Evolutionary conservation across 2,329 filamentous ascomycete genomes (phyloP), one percentile per base, ranked within the genome.

Genomic region (Aspergillus sp.): DNA sequence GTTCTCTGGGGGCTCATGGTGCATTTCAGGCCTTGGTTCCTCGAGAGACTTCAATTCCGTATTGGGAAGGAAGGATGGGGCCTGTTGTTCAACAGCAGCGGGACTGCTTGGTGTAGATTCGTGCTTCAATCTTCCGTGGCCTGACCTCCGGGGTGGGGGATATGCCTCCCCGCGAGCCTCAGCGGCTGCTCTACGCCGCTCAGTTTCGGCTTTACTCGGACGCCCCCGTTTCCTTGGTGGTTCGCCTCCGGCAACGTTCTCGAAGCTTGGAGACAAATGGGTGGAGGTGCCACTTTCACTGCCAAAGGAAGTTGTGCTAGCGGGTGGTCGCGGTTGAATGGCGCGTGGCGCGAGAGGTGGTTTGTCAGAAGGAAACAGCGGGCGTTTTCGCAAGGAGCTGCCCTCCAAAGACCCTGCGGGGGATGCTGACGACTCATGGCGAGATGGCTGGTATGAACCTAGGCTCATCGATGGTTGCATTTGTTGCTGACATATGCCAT

Each of bases 181-280:
- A 24, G 60, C 58, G 27, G 47, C 50, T 15, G 51, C 48, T 37
- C 49, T 59, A 20, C 60, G 59, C 29, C 58, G 52, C 38, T 62
- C 59, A 3, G 54, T 49, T 37, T 64, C 61, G 20, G 48, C 50
- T 47, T 64, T 64, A 39, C 51, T 64, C 36, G 61, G 61, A 11
- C 61, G 56, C n/a, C 61, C 61, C 34, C 61, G 51, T 55, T 63
- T 63, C 27, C 57, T 51, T 33, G 52, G 58, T 20, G 53, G 57
- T 30, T 62, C 57, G 24, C 50, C 48, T 37, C 43, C 42, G 14
- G 39, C 24, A 4, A 43, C 24, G 15, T 35, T 36, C 16, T 60
- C 58, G 8, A 53, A 37, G 15, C 51, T 40, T 11, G 58, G 58
- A 14, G 60, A 60, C 15, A 60, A 43, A 27, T 55, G 53, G 13